phyloP scores from a whole-genome alignment of 257 asterid species.

The Henckelia pumila region DNA sequence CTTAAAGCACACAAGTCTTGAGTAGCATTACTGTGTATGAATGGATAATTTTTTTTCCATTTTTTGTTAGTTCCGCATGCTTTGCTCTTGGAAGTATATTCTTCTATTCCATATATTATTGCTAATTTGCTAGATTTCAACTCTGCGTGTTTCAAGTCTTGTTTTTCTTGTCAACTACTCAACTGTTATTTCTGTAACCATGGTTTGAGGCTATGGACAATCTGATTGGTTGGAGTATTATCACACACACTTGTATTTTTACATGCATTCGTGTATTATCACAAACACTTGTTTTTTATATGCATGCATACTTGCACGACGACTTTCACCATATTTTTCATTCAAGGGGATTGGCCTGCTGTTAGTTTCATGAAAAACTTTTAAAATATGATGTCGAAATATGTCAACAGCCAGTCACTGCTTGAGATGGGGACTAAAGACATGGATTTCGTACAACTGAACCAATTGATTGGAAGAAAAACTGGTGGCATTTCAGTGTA shows the following conservation, averaged over 20 bases:
- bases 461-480: conserved; percentile 93
- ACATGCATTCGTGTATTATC: too few species aligned
- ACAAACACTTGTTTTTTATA: too few species aligned
- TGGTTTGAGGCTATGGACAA: not conserved
- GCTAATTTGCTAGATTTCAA: conserved; percentile 20
- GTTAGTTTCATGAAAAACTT: conserved; percentile 19
- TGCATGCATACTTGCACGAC: not conserved
- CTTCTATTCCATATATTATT: not conserved
- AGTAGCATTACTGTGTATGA: too few species aligned
- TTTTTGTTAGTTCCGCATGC: too few species aligned
- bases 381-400: conserved; percentile 23
- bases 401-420: conserved; percentile 77
- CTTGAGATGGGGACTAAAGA: conserved; percentile 99
- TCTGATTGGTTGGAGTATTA: not conserved
- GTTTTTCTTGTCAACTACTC: not conserved
- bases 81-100: too few species aligned
- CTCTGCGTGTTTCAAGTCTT: conserved; percentile 5
- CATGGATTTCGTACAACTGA: conserved; percentile 87
- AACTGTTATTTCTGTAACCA: conserved; percentile 10
- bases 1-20: not conserved
- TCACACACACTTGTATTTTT: too few species aligned
- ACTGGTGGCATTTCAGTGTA: conserved; percentile 96
- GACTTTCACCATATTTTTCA: conserved; percentile 1
- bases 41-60: too few species aligned
- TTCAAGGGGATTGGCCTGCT: not conserved